Evolutionary conservation across 2,329 filamentous ascomycete species (phyloP), one percentile per base, ranked within the genome.

Genomic region (Ascochyta rabiei): DNA sequence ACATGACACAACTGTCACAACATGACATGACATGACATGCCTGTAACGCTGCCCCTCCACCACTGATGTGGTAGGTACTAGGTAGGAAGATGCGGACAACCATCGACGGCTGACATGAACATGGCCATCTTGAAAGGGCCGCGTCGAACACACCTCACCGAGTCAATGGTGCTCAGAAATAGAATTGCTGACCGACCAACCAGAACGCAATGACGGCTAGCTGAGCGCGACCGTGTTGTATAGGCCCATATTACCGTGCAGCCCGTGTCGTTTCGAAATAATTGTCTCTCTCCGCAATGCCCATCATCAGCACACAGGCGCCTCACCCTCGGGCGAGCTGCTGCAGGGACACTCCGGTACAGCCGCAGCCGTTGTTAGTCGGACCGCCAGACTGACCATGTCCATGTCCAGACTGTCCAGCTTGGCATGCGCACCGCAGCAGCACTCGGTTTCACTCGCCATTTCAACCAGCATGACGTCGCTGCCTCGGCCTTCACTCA

Each of bases 381-480:
- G 18, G 33, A 21, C 45, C 21, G 21, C 6, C 21, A 23, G 21
- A 23, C n/a, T n/a, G n/a, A n/a, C n/a, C n/a, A 18, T 37, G 30
- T 12, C 19, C 28, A 24, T 24, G 26, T 37, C 34, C 28, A 40
- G 45, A 23, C 21, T 6, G 21, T 23, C 21, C 21, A 18, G 44
- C 39, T 4, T 6, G 48, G 19, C 39, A 21, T 33, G 26, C 43
- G 19, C 41, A 26, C 33, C 39, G 51, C 34, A 15, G 24, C 21
- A 23, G 21, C 21, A 23, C 4, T 38, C 21, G 39, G 53, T 50
- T 31, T 26, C 52, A 42, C 16, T 40, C 43, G 12, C 55, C 55
- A 58, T 53, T 53, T 62, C 59, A 58, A 54, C 60, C 59, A 64
- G 34, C 33, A 45, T 60, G 46, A 56, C 48, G 48, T 51, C 45